Percentiles rank a stretch among this genome's conserved stretches.
phyloP scores from a whole-genome alignment of 2,329 filamentous ascomycete species.

The Ophiognomonia clavigignenti-juglandacearum region DNA sequence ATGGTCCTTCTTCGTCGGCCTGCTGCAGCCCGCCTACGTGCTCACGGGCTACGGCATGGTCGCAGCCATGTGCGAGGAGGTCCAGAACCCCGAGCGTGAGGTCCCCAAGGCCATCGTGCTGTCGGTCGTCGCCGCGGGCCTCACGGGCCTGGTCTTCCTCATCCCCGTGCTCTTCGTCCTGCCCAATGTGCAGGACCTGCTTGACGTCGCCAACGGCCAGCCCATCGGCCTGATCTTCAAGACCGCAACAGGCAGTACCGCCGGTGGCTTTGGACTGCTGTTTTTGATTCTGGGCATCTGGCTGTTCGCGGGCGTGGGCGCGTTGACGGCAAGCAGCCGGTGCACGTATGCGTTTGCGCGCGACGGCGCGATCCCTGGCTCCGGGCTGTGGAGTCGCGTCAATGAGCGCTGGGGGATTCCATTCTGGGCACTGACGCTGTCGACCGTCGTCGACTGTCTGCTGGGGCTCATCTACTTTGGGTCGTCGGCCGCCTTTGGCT shows the following conservation, averaged over 20 bases:
- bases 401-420: slow-evolving; percentile 64
- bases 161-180: slow-evolving; percentile 74
- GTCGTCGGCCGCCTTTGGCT: slow-evolving; percentile 70
- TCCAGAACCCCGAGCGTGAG: slow-evolving; percentile 62
- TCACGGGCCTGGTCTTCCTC: slow-evolving; percentile 64
- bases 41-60: slow-evolving; percentile 67
- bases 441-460: slow-evolving; percentile 63
- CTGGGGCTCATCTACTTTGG: slow-evolving; percentile 78
- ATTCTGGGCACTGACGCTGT: slow-evolving; percentile 63
- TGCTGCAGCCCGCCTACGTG: slow-evolving; percentile 61
- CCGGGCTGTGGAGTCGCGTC: slow-evolving; percentile 60
- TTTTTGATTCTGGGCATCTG: slow-evolving; percentile 73
- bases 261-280: slow-evolving; percentile 69
- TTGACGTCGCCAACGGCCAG: slow-evolving; percentile 64
- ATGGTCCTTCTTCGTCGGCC: slow-evolving; percentile 69
- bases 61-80: slow-evolving; percentile 67
- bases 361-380: slow-evolving; percentile 69
- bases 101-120: slow-evolving; percentile 68
- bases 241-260: slow-evolving; percentile 65
- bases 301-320: slow-evolving; percentile 71
- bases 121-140: slow-evolving; percentile 60
- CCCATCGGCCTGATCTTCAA: slow-evolving; percentile 75
- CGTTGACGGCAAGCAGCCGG: slow-evolving; percentile 67
- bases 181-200: slow-evolving; percentile 59
- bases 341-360: slow-evolving; percentile 74